phyloP scores from a whole-genome alignment of 1,284 basidiomycete genomes.

The Ceratobasidium sp. region DNA sequence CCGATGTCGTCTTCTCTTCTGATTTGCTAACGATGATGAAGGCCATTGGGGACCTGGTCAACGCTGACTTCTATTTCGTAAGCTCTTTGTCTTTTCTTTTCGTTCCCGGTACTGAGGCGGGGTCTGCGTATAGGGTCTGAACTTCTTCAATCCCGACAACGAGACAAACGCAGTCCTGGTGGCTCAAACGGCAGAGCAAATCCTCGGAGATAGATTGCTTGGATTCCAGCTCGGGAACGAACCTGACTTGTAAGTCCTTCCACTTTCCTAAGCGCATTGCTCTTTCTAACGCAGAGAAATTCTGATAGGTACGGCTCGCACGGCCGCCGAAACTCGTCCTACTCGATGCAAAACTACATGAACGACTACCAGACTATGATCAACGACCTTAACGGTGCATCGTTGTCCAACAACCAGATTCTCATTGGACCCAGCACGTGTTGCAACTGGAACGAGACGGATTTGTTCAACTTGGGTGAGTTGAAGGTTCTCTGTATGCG shows the following conservation, averaged over 20 bases:
- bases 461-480: constrained; percentile 22
- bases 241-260: constrained; percentile 38
- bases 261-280: neutral
- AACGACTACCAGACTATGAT: constrained; percentile 52
- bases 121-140: constrained; percentile 48
- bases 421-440: constrained; percentile 57
- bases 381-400: constrained; percentile 48
- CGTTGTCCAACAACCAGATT: constrained; percentile 47
- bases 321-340: constrained; percentile 46
- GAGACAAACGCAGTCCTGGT: constrained; percentile 39
- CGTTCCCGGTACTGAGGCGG: neutral
- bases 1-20: constrained; percentile 37
- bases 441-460: constrained; percentile 52
- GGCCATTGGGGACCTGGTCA: constrained; percentile 26
- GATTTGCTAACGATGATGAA: constrained; percentile 40
- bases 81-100: neutral
- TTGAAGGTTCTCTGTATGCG: neutral
- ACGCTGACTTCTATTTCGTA: constrained; percentile 43
- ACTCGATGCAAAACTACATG: constrained; percentile 52
- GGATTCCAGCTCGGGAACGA: constrained; percentile 44
- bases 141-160: constrained; percentile 51
- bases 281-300: neutral
- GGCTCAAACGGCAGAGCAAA: constrained; percentile 13
- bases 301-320: constrained; percentile 26
- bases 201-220: constrained; percentile 37